Evolutionary conservation across 2,329 filamentous ascomycete species (phyloP).

Genomic region (Aspergillus bombycis): DNA sequence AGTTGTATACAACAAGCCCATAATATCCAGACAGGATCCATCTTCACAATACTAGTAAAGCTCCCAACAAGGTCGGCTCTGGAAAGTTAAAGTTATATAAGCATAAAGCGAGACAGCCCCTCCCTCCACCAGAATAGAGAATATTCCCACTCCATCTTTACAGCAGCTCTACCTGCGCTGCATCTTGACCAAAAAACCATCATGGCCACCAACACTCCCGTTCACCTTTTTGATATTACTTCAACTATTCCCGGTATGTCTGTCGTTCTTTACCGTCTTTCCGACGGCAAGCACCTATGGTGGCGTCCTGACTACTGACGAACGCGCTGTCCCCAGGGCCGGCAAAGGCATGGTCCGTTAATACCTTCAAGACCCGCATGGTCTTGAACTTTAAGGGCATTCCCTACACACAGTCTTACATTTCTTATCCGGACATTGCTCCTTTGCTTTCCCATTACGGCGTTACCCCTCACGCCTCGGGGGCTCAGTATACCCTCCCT

Average conservation of each 20-base stretch:
- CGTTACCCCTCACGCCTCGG: conserved; percentile 23
- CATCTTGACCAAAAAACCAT: background rate
- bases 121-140: background rate
- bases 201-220: conserved; percentile 29
- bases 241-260: conserved; percentile 32
- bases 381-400: conserved; percentile 33
- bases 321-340: conserved; percentile 22
- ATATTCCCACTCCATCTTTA: background rate
- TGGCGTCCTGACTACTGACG: background rate
- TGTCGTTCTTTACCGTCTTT: background rate
- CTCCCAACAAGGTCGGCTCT: background rate
- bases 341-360: conserved; percentile 34
- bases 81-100: background rate
- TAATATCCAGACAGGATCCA: background rate
- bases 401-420: conserved; percentile 30
- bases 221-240: conserved; percentile 40
- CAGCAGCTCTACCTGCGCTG: background rate
- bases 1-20: background rate
- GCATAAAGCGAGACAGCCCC: background rate
- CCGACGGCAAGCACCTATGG: background rate
- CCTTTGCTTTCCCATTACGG: conserved; percentile 29
- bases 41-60: background rate
- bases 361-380: conserved; percentile 29
- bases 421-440: conserved; percentile 34
- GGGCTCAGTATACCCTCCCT: conserved; percentile 35